Evolutionary conservation across 2,329 filamentous ascomycete genomes (phyloP).

Genomic region (Hysterium pulicare): DNA sequence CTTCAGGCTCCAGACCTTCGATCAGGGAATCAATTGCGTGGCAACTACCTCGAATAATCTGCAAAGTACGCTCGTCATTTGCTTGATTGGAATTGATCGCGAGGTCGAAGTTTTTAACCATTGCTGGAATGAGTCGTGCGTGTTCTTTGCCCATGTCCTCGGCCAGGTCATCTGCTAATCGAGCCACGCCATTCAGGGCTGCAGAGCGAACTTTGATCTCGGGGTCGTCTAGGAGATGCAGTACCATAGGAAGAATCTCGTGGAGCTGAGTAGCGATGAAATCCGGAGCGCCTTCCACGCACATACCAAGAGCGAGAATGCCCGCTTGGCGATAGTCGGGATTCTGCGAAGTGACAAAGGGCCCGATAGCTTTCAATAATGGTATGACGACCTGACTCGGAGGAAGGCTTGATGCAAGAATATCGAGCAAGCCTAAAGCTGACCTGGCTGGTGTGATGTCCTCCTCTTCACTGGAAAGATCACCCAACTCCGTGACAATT

Average conservation of each 20-base stretch:
- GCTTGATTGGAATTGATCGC: conserved; percentile 64
- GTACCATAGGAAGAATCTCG: conserved; percentile 78
- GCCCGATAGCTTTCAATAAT: conserved; percentile 78
- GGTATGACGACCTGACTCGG: conserved; percentile 93
- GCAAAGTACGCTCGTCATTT: conserved; percentile 68
- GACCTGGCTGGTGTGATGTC: conserved; percentile 81
- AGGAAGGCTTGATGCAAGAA: conserved; percentile 81
- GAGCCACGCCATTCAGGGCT: conserved; percentile 80
- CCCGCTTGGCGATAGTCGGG: conserved; percentile 82
- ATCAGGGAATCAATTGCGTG: conserved; percentile 89
- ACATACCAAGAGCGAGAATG: conserved; percentile 88
- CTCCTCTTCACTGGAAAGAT: conserved; percentile 69
- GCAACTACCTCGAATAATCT: conserved; percentile 86
- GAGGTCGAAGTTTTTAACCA: conserved; percentile 85
- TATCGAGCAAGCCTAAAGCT: conserved; percentile 82
- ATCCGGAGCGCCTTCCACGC: conserved; percentile 93
- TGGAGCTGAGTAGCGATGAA: conserved; percentile 93
- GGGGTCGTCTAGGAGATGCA: conserved; percentile 79
- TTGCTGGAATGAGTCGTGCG: conserved; percentile 73
- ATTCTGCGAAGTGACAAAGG: conserved; percentile 71
- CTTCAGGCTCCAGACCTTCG: conserved; percentile 75
- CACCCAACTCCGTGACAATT: conserved; percentile 84
- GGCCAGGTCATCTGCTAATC: conserved; percentile 87
- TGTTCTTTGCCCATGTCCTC: conserved; percentile 88
- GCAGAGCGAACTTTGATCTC: conserved; percentile 82